Evolutionary conservation across 139 green algal species (phyloP).

Genomic region (Zygnema circumcarinatum): DNA sequence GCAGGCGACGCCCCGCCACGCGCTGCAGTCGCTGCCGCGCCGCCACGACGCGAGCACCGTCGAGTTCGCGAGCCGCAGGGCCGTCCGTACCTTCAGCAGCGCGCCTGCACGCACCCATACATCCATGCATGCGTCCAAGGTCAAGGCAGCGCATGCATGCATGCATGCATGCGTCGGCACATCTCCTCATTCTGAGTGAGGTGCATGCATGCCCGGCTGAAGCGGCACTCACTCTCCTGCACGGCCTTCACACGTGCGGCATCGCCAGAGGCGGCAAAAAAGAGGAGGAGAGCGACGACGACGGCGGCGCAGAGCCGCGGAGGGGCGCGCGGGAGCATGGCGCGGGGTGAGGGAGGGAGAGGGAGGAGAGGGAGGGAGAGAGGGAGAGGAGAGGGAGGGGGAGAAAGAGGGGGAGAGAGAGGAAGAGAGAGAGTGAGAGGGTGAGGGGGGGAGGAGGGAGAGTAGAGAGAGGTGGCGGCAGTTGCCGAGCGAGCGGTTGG

Average conservation of each 20-base stretch:
- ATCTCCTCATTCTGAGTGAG: background rate
- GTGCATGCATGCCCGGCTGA: background rate
- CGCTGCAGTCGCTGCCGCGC: too few relatives aligned
- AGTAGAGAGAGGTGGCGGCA: background rate
- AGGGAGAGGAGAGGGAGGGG: background rate
- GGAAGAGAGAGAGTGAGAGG: background rate
- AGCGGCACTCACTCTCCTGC: background rate
- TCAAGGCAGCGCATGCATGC: background rate
- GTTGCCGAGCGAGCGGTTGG: too few relatives aligned
- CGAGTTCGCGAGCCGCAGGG: too few relatives aligned
- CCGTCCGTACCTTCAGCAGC: background rate
- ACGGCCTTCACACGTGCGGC: background rate
- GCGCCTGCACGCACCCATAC: background rate
- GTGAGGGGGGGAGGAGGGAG: background rate
- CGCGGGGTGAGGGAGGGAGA: too few relatives aligned
- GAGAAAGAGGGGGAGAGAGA: constrained; percentile 31
- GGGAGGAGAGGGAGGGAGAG: background rate
- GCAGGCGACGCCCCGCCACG: too few relatives aligned
- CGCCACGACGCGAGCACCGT: too few relatives aligned
- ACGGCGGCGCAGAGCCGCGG: background rate
- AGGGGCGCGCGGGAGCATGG: background rate
- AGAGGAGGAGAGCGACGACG: background rate
- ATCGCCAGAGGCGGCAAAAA: background rate
- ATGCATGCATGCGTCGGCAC: too few relatives aligned
- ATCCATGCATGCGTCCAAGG: background rate